Base-by-base conservation (phyloP, 2,329 filamentous ascomycete genomes). In the Colletotrichum sp. region DNA sequence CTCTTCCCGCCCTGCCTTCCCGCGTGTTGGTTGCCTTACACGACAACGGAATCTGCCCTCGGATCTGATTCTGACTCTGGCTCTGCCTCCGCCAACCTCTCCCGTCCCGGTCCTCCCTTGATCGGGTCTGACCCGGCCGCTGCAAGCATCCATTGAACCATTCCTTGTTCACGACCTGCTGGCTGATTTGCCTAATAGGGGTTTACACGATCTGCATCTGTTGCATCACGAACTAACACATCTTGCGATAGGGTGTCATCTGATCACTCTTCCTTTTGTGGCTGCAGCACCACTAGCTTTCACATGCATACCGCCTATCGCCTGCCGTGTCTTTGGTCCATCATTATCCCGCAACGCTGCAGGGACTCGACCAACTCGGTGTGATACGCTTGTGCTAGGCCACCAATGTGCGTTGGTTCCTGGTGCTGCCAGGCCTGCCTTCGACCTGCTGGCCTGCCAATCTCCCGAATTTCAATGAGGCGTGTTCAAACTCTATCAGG, bases 231-330 rank as follows among this genome's bases (percentile, higher is more conserved):
- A 57, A 72, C 55, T 32, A 68, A 73, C 39, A 30, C 49, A 39
- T 76, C 16, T 32, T 30, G 26, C 55, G 21, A 44, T 63, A 39
- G 32, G 34, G 16, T 18, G 30, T 76, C 73, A 73, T 68, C 65
- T 76, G 70, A 76, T 65, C 70, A 73, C 18, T 68, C 32, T 60
- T 73, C 26, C 70, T 73, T 63, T 68, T 68, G 34, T 60, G 73
- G 73, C 73, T 68, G 73, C 64, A 73, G 49, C 32, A 64, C 15
- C 57, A 64, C 28, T 32, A 32, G 59, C 30, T 21, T 62, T 21
- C 39, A 44, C 57, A 21, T 36, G 68, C 72, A 67, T 62, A 44
- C 55, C 66, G 52, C 66, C 66, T 68, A 55, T 32, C 72, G 67
- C 34, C 28, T 26, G n/a, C 32, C 69, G 49, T 24, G 36, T 65